Base-by-base conservation (phyloP, 257 asterid genomes). In the Echium plantagineum region DNA sequence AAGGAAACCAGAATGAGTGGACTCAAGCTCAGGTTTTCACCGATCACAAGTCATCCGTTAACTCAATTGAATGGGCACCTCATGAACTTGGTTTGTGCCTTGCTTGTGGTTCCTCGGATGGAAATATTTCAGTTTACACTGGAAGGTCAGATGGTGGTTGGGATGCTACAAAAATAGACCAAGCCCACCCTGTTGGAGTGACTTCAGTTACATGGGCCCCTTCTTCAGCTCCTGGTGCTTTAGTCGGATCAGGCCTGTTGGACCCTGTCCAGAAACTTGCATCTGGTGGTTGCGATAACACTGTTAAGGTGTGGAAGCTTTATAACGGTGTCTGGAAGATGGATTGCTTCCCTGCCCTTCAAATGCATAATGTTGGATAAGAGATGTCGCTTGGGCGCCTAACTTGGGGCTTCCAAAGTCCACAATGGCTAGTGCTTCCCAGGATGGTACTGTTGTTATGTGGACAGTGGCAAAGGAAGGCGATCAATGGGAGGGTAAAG, bases 141-240 rank as follows among this genome's bases (percentile, higher is more conserved):
- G 77, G 80, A 51, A 85, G 80, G 70, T 52, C 90, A 3, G 95
- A 84, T 49, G 95, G 95, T 47, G 75, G 84, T 53, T 91, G 96
- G 96, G 96, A 88, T 47, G 74, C 90, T 5, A 72, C 94, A 21
- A 81, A 69, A 68, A 91, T 91, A 6, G 96, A 87, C 74, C 96
- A 87, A 71, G 95, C 98, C 8, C 98, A 91, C 72, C 95, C 95
- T 0, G 96, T 83, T 55, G 98, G 98, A 12, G 98, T 91, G 32
- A 88, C 96, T n/a, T 82, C 98, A 0, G 94, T 91, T 51, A 69
- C 96, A 13, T 91, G 98, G 98, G 98, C 94, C 31, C 98, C 95
- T 1, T 79, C 95, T 35, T 77, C 80, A 78, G 85, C 86, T 54
- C 94, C 95, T 0, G 96, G 95, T 19, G 82, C 90, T 7, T 74